Percentiles rank a stretch among this genome's conserved stretches.
These are phyloP conservation scores for Diversispora eburnea DNA, from an alignment of 192 early-diverging fungal genomes.

Conservation along the genomic window DNA sequence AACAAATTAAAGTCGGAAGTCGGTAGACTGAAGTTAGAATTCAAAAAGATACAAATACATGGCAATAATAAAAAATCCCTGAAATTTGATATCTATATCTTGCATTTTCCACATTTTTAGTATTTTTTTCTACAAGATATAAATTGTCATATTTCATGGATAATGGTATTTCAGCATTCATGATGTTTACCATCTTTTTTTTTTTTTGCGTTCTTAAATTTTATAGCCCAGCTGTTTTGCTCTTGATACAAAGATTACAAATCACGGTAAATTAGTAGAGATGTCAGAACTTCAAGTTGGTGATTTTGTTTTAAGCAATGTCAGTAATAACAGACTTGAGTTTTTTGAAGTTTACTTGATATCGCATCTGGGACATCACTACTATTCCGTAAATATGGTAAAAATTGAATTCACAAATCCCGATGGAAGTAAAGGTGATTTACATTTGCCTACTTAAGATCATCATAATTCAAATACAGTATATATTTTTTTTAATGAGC, in stretches of 20 bases:
- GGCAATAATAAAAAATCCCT: too few species aligned
- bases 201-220: constrained; percentile 11
- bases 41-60: too few species aligned
- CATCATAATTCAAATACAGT: too few species aligned
- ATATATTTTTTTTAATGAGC: not conserved
- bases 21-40: too few species aligned
- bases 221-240: not conserved
- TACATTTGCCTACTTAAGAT: not conserved
- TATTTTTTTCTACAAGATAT: too few species aligned
- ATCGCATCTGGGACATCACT: not conserved
- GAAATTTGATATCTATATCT: too few species aligned
- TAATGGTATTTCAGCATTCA: too few species aligned
- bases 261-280: not conserved
- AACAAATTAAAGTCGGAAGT: too few species aligned
- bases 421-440: constrained; percentile 7
- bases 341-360: constrained; percentile 14
- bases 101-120: too few species aligned
- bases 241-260: constrained; percentile 15
- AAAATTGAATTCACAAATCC: constrained; percentile 10
- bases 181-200: too few species aligned
- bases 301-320: not conserved
- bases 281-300: constrained; percentile 21
- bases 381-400: not conserved
- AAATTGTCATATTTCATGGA: too few species aligned
- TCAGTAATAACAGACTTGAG: not conserved